phyloP scores from a whole-genome alignment of 805 yeast species.

The Suhomyces vadensis region DNA sequence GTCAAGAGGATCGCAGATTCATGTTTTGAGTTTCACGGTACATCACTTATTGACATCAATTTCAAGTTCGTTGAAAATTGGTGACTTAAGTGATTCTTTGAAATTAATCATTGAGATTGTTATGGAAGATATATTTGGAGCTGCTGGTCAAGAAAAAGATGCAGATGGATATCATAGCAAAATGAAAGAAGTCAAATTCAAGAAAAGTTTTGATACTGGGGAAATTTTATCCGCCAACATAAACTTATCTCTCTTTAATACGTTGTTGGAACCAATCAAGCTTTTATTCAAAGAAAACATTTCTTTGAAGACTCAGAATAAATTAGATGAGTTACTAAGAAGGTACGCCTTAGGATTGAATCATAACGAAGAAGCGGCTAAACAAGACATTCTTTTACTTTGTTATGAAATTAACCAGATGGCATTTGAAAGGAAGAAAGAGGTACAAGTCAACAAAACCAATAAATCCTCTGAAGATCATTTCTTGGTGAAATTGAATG shows the following conservation, averaged over 20 bases:
- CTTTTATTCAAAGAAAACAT: constrained; percentile 61
- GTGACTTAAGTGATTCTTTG: constrained; percentile 73
- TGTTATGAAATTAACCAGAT: constrained; percentile 72
- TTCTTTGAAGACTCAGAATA: constrained; percentile 65
- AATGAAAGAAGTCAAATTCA: constrained; percentile 87
- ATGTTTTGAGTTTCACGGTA: constrained; percentile 84
- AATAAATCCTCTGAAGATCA: constrained; percentile 54
- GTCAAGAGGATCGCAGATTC: constrained; percentile 88
- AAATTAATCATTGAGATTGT: constrained; percentile 62
- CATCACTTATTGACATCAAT: constrained; percentile 68
- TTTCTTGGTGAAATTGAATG: constrained; percentile 70
- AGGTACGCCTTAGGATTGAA: constrained; percentile 78
- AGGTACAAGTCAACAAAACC: constrained; percentile 21
- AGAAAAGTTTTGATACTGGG: constrained; percentile 84
- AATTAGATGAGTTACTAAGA: constrained; percentile 75
- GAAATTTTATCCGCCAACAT: constrained; percentile 73
- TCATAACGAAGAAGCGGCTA: constrained; percentile 60
- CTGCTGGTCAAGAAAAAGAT: constrained; percentile 91
- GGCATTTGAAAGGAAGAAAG: constrained; percentile 33
- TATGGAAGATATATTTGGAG: constrained; percentile 93
- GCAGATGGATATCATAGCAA: constrained; percentile 85
- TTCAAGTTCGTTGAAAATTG: constrained; percentile 49
- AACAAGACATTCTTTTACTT: constrained; percentile 60
- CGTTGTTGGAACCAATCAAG: constrained; percentile 68
- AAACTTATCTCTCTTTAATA: constrained; percentile 54